Evolutionary conservation across 1,139 yeast species (phyloP).

Genomic region (Geotrichum klebahnii): DNA sequence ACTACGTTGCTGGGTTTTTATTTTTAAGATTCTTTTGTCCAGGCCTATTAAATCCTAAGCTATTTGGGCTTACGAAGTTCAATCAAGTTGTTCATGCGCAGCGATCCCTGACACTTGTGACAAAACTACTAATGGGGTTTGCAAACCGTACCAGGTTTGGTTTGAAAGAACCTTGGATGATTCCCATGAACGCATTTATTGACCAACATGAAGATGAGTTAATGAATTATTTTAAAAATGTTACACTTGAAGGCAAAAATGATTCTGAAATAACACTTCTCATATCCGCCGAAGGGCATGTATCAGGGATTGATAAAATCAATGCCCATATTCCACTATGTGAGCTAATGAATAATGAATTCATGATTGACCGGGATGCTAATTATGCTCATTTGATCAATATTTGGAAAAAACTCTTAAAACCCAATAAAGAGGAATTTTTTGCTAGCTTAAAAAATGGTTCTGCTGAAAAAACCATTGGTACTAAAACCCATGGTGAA

Average conservation of each 20-base stretch:
- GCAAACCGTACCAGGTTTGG: slow-evolving; percentile 75
- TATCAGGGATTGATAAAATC: background rate
- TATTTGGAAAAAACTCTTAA: slow-evolving; percentile 5
- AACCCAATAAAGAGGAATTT: background rate
- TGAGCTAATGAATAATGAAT: slow-evolving; percentile 3
- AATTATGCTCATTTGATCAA: slow-evolving; percentile 4
- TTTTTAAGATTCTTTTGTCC: slow-evolving; percentile 89
- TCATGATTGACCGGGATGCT: slow-evolving; percentile 11
- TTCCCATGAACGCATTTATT: slow-evolving; percentile 65
- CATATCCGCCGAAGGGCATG: background rate
- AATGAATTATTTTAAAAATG: slow-evolving; percentile 61
- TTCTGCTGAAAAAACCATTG: background rate
- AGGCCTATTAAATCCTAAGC: slow-evolving; percentile 81
- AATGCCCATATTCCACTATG: slow-evolving; percentile 1
- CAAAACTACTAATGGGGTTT: slow-evolving; percentile 74
- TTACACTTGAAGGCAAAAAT: slow-evolving; percentile 37
- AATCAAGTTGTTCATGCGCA: slow-evolving; percentile 71
- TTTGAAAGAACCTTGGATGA: slow-evolving; percentile 78
- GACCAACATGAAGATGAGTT: slow-evolving; percentile 56
- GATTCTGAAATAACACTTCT: background rate
- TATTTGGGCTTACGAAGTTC: slow-evolving; percentile 65
- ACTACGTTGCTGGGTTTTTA: slow-evolving; percentile 77
- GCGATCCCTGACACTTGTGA: slow-evolving; percentile 74
- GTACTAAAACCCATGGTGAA: background rate
- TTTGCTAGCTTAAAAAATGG: background rate